Evolutionary conservation across 768 basidiomycete species (phyloP).

Genomic region (Sarcomyxa edulis): DNA sequence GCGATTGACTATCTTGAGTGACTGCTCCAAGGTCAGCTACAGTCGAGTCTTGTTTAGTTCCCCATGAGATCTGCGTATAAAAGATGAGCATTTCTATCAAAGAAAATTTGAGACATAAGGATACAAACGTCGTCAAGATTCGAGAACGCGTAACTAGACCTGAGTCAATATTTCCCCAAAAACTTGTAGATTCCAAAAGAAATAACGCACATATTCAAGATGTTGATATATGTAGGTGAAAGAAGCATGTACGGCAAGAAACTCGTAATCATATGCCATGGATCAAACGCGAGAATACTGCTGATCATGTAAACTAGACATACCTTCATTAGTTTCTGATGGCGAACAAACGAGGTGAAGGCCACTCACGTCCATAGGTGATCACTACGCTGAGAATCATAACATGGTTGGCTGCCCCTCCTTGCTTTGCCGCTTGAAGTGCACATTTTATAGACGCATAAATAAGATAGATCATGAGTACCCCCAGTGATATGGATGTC

Average conservation of each 20-base stretch:
- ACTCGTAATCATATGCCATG: constrained; percentile 94
- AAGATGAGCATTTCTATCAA: constrained; percentile 1
- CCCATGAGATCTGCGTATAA: constrained; percentile 74
- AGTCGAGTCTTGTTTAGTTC: constrained; percentile 85
- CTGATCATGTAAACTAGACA: constrained; percentile 67
- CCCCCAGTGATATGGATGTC: constrained; percentile 65
- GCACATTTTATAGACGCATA: constrained; percentile 80
- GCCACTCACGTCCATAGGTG: constrained; percentile 71
- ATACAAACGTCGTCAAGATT: constrained; percentile 76
- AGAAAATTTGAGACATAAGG: constrained; percentile 4
- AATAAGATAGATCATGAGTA: constrained; percentile 81
- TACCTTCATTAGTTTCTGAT: constrained; percentile 5
- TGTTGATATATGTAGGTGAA: constrained; percentile 75
- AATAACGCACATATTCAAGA: constrained; percentile 63
- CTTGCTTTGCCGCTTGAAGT: constrained; percentile 61
- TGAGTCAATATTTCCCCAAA: constrained; percentile 10
- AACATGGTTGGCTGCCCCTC: constrained; percentile 58
- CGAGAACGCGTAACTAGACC: constrained; percentile 72
- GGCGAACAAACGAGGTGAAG: neutral
- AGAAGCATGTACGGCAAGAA: constrained; percentile 86
- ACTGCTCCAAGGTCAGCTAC: constrained; percentile 79
- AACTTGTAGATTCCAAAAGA: constrained; percentile 11
- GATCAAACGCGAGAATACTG: constrained; percentile 83
- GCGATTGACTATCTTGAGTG: constrained; percentile 70
- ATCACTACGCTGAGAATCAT: constrained; percentile 86